phyloP scores from a whole-genome alignment of 1,284 basidiomycete genomes.

The Agaricales sp. region DNA sequence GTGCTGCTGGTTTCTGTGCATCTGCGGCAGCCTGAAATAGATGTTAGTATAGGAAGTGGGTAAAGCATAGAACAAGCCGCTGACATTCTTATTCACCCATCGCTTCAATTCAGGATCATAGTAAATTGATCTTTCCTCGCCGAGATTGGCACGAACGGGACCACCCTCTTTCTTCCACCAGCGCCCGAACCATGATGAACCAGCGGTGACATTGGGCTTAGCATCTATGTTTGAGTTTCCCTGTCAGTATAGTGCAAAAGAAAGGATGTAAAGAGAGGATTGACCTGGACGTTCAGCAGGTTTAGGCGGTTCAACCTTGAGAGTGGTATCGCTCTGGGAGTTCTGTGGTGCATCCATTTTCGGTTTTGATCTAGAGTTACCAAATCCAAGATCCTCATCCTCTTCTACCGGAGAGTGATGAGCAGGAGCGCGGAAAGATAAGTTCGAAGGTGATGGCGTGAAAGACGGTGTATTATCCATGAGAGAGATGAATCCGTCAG shows the following conservation, averaged over 20 bases:
- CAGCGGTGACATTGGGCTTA: constrained; percentile 20
- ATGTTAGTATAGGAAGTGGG: not conserved
- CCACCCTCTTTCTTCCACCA: constrained; percentile 58
- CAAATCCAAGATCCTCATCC: constrained; percentile 86
- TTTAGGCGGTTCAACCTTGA: constrained; percentile 6
- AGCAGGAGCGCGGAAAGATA: constrained; percentile 14
- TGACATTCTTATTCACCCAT: constrained; percentile 86
- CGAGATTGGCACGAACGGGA: constrained; percentile 85
- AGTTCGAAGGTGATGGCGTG: constrained; percentile 24
- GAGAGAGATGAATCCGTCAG: constrained; percentile 73
- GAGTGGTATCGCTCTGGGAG: constrained; percentile 7
- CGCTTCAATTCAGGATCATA: constrained; percentile 92
- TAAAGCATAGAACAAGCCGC: not conserved
- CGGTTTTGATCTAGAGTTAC: constrained; percentile 51
- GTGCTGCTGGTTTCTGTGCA: constrained; percentile 33
- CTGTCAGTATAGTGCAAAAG: constrained; percentile 2
- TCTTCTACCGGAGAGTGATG: constrained; percentile 46
- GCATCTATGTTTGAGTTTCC: constrained; percentile 16
- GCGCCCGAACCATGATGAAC: constrained; percentile 72
- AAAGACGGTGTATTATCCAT: constrained; percentile 60
- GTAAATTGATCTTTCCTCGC: constrained; percentile 86
- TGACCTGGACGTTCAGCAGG: constrained; percentile 8
- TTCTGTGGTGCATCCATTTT: constrained; percentile 16
- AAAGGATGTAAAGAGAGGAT: constrained; percentile 13
- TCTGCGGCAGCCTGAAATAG: constrained; percentile 38